Evolutionary conservation across 257 asterid species (phyloP).

Genomic region (Cynanchum wilfordii): DNA sequence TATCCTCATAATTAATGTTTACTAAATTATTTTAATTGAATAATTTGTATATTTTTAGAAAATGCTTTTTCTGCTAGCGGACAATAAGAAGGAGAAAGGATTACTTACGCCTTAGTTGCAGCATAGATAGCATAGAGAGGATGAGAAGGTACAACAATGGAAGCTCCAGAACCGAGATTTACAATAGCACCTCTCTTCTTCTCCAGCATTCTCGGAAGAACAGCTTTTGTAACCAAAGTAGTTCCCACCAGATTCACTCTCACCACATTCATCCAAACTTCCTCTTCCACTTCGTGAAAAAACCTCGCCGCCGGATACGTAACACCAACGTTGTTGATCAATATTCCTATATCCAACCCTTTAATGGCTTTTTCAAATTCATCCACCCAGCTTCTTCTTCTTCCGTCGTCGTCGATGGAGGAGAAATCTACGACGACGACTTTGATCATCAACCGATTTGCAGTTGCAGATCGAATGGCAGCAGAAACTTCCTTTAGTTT

Average conservation of each 20-base stretch:
- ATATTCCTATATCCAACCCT: constrained; percentile 65
- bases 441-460: constrained; percentile 26
- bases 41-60: too few relatives aligned
- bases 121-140: constrained; percentile 84
- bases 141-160: constrained; percentile 73
- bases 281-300: constrained; percentile 64
- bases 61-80: too few relatives aligned
- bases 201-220: constrained; percentile 46
- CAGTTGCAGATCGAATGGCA: constrained; percentile 28
- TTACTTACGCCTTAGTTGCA: constrained; percentile 91
- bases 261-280: constrained; percentile 53
- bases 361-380: constrained; percentile 28
- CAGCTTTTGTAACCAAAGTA: constrained; percentile 42
- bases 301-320: constrained; percentile 66
- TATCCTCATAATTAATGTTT: too few relatives aligned
- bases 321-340: constrained; percentile 82
- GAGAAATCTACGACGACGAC: constrained; percentile 48
- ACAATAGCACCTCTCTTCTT: constrained; percentile 62
- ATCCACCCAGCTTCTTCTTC: constrained; percentile 4
- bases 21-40: too few relatives aligned
- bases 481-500: constrained; percentile 40
- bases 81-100: not conserved
- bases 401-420: not conserved
- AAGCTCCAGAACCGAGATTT: constrained; percentile 75
- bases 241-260: constrained; percentile 63